Evolutionary conservation across 2,329 filamentous ascomycete species (phyloP), one percentile per base, ranked within the genome.

Genomic region (Aspergillus texensis): DNA sequence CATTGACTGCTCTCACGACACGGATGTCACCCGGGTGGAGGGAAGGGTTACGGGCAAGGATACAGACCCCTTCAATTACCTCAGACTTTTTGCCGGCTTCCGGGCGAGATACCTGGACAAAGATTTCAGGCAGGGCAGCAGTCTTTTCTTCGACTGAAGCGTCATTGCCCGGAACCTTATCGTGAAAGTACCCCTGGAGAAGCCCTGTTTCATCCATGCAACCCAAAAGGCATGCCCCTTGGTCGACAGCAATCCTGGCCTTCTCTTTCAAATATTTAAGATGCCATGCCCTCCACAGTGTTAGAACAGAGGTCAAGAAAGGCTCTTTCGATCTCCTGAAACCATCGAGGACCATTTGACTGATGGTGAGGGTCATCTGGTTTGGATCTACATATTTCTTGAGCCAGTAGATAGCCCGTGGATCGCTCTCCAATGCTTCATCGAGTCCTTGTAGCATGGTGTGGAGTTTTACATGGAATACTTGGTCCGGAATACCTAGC

Each of bases 181-280:
- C 71, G n/a, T 83, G 77, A 36, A 81, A 87, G 71, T 96, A 88
- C 0, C 95, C 95, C 64, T 87, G 84, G 10, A 99, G 79, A 0
- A 85, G 90, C 1, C 82, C 85, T 0, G 91, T 94, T 77, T 99
- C 95, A 68, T 99, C 95, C 6, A 94, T 87, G 65, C 92, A 93
- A 3, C 94, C 95, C 8, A 98, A 85, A 0, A 98, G 83, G 73
- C 96, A 96, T 0, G 93, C 94, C 1, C 94, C 93, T 62, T 94
- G 80, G 8, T 93, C 88, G 11, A 99, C 85, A 2, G 88, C 84
- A 50, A 99, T 92, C 32, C 91, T 90, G 0, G 94, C 93, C 71
- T 97, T 98, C 69, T 98, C 93, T 70, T 97, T 97, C 21, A 99
- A 84, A 14, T 91, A 86, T 72, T 96, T 97, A 68, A 97, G 86